Conservation (phyloP, 2,329 filamentous ascomycete species). For the Ophiosphaerella korrae region DNA sequence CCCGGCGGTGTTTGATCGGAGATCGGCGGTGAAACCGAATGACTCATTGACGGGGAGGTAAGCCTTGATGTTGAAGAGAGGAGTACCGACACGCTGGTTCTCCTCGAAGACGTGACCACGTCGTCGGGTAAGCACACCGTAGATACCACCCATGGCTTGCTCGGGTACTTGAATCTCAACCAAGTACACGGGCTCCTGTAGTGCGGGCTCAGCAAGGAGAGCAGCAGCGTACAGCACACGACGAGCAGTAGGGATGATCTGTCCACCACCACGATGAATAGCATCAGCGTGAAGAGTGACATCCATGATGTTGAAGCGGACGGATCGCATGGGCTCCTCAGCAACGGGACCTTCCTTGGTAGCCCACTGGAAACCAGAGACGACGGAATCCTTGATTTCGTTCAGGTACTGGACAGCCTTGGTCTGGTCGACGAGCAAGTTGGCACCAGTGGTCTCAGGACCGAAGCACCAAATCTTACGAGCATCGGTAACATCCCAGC, state of each 20-base stretch:
- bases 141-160: constrained; percentile 99
- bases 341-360: constrained; percentile 95
- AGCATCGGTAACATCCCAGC: constrained; percentile 99
- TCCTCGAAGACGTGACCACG: constrained; percentile 99
- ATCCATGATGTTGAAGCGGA: constrained; percentile 99
- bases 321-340: constrained; percentile 96
- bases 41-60: constrained; percentile 97
- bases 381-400: constrained; percentile 99
- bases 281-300: constrained; percentile 99
- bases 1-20: constrained; percentile 89
- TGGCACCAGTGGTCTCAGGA: constrained; percentile 95
- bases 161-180: constrained; percentile 99
- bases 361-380: constrained; percentile 99
- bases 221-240: constrained; percentile 95
- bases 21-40: constrained; percentile 98
- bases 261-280: constrained; percentile 98
- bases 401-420: constrained; percentile 99
- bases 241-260: constrained; percentile 96
- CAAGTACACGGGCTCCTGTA: constrained; percentile 97
- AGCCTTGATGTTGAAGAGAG: constrained; percentile 98
- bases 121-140: constrained; percentile 95
- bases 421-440: constrained; percentile 99
- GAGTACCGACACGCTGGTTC: constrained; percentile 97
- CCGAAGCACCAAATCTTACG: constrained; percentile 99
- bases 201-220: constrained; percentile 86